Percentiles rank a stretch among this genome's conserved stretches.
Conservation (phyloP, 1,284 basidiomycete genomes). For the Porodaedalea pini region DNA sequence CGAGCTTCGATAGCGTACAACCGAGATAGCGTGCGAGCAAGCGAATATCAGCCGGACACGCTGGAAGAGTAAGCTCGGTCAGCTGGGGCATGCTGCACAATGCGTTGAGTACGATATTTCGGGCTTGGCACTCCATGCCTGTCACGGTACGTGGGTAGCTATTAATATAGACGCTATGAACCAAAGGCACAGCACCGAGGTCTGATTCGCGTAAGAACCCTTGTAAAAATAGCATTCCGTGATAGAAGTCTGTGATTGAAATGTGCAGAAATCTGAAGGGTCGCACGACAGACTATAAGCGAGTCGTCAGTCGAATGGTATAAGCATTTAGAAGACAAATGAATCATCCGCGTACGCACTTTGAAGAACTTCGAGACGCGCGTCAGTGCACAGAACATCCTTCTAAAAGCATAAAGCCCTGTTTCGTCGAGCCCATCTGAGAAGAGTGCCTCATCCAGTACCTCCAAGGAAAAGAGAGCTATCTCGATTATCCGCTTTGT, state of each 20-base stretch:
- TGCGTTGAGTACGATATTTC: not conserved
- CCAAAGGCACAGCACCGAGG: too few relatives aligned
- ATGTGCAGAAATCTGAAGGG: slow-evolving; percentile 1
- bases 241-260: not conserved
- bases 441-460: not conserved
- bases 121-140: not conserved
- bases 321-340: not conserved
- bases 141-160: not conserved
- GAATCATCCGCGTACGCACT: not conserved
- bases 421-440: not conserved
- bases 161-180: not conserved
- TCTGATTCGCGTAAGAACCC: not conserved
- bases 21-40: not conserved
- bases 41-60: not conserved
- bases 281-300: not conserved
- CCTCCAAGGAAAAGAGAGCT: not conserved
- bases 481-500: not conserved
- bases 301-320: not conserved
- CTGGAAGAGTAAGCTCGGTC: not conserved
- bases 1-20: not conserved
- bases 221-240: not conserved
- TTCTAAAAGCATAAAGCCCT: not conserved
- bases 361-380: slow-evolving; percentile 1
- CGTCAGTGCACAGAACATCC: not conserved
- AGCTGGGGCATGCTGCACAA: not conserved